Percentiles rank a stretch among this genome's conserved stretches.
Evolutionary conservation across 805 yeast genomes (phyloP).

Genomic region (Zygoascus flipseniorum): DNA sequence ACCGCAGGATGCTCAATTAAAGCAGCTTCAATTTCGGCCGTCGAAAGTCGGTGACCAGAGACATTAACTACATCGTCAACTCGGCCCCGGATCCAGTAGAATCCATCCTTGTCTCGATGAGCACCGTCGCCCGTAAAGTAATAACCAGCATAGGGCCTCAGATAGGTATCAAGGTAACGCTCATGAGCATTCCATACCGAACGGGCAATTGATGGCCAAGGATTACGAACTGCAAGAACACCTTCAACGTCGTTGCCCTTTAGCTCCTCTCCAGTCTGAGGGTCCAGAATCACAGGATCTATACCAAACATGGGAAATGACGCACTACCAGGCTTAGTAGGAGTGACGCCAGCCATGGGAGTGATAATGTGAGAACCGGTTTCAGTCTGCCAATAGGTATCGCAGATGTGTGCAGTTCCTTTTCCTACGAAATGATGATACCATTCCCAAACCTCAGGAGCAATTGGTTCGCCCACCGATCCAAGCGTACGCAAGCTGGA

Average conservation of each 20-base stretch:
- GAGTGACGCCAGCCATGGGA: conserved; percentile 88
- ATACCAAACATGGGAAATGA: conserved; percentile 94
- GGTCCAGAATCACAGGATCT: conserved; percentile 83
- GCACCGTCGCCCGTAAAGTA: conserved; percentile 99
- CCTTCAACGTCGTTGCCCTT: conserved; percentile 90
- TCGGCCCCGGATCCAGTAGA: conserved; percentile 95
- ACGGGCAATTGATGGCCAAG: conserved; percentile 99
- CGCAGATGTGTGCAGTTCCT: conserved; percentile 77
- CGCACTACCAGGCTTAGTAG: conserved; percentile 96
- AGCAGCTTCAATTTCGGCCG: conserved; percentile 95
- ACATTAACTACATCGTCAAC: conserved; percentile 98
- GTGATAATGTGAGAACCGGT: conserved; percentile 92
- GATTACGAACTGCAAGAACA: conserved; percentile 75
- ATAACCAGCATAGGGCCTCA: conserved; percentile 84
- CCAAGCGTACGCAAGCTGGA: conserved; percentile 78
- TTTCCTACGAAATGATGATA: conserved; percentile 83
- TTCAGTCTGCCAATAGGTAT: conserved; percentile 99
- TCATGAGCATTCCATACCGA: conserved; percentile 83
- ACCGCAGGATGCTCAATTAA: conserved; percentile 70
- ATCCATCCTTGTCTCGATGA: conserved; percentile 92
- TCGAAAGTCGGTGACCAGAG: conserved; percentile 91
- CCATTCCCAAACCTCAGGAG: conserved; percentile 96
- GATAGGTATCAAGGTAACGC: conserved; percentile 83
- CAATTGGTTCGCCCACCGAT: conserved; percentile 94
- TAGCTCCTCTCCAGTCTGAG: conserved; percentile 79